Base-by-base conservation (phyloP, 805 yeast genomes). In the Naumovozyma castellii region DNA sequence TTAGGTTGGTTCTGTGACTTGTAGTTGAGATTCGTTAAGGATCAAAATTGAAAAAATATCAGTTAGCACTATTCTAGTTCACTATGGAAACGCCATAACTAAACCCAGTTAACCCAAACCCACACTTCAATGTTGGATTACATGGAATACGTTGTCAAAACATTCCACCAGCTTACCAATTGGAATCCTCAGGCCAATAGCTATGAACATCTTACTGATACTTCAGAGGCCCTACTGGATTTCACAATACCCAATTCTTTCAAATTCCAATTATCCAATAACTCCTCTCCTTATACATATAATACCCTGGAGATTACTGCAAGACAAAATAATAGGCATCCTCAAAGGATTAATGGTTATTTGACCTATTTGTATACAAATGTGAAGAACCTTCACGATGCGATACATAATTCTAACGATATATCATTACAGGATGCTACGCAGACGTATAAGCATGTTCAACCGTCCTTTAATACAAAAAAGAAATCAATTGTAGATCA, bases 111-210 rank as follows among this genome's bases (percentile, higher is more conserved):
- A n/a, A n/a, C n/a, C n/a, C n/a, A 22, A 22, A 22, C 9, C 9
- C 10, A 22, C 27, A 22, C 6, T 6, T 6, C 9, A 33, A 86
- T 86, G 96, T 67, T 78, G 45, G 72, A 76, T 33, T 88, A 83
- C 64, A 86, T 90, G 95, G 95, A 90, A 50, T 82, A 80, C 59
- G 73, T 90, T 25, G 80, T 80, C 49, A 69, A 73, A 60, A 74
- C 84, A 48, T 90, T 84, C 63, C 75, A 80, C 57, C 61, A 67
- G 30, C 59, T 80, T 18, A 78, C 94, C 1, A 71, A 72, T 4
- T 88, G 97, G 97, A 77, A 80, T 49, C 74, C 75, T 42, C 85
- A 84, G 47, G 10, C 22, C 10, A 82, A 82, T 58, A 72, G 83
- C 28, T 86, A 82, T 54, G 80, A 86, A 38, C 76, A 80, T 49